phyloP scores from a whole-genome alignment of 1,284 basidiomycete genomes.

The Ustilago cynodontis region DNA sequence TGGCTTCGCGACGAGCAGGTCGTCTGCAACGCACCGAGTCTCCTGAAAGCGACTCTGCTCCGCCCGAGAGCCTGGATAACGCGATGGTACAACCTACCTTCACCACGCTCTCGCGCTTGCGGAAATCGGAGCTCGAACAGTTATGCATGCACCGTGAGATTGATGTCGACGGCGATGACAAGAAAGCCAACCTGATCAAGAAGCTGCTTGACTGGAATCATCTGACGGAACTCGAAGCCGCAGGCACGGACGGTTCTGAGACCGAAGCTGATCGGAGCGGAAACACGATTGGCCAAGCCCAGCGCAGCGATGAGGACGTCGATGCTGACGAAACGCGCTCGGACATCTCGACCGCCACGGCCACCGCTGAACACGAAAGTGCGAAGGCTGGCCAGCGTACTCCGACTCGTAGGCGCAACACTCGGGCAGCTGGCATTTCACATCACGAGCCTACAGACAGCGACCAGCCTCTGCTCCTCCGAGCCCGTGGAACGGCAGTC shows the following conservation, averaged over 20 bases:
- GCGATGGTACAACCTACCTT: conserved; percentile 44
- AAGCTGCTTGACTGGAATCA: conserved; percentile 48
- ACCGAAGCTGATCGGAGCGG: neutral
- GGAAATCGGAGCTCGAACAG: conserved; percentile 47
- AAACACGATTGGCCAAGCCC: neutral
- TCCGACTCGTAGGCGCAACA: conserved; percentile 35
- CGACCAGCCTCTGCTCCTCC: conserved; percentile 54
- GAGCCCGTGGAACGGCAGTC: conserved; percentile 25
- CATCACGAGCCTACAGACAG: conserved; percentile 29
- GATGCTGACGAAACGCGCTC: conserved; percentile 23
- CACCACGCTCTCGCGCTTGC: conserved; percentile 43
- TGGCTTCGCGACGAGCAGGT: neutral
- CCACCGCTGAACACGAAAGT: conserved; percentile 22
- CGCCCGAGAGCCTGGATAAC: conserved; percentile 26
- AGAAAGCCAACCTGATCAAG: conserved; percentile 54
- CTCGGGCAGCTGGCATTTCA: conserved; percentile 14
- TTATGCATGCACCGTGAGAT: conserved; percentile 46
- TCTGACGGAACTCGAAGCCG: conserved; percentile 18
- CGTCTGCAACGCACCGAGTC: conserved; percentile 13
- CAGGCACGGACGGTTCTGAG: neutral
- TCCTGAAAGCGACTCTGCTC: conserved; percentile 16
- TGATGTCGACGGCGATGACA: conserved; percentile 37
- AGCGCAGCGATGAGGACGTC: neutral
- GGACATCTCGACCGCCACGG: conserved; percentile 27
- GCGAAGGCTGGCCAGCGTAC: conserved; percentile 21